Evolutionary conservation across 2,329 filamentous ascomycete species (phyloP).

Genomic region (Thielaviopsis populi): DNA sequence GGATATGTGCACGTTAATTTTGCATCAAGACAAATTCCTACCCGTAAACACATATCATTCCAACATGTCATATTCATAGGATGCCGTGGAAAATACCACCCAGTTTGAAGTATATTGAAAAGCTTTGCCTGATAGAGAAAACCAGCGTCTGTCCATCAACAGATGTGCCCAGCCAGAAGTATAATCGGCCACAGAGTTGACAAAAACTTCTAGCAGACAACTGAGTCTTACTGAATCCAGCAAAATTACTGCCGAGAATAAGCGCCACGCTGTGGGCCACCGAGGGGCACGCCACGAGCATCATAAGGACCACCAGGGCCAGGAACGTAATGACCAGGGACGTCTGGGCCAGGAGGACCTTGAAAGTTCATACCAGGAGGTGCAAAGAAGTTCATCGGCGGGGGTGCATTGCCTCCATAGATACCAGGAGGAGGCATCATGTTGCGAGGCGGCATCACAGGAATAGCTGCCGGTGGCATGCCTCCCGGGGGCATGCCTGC

Average conservation of each 20-base stretch:
- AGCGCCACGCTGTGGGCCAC: conserved; percentile 25
- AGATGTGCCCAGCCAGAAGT: neutral
- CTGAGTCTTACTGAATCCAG: neutral
- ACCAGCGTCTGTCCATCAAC: neutral
- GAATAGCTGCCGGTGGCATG: conserved; percentile 35
- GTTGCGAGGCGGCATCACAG: conserved; percentile 36
- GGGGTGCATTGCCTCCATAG: conserved; percentile 33
- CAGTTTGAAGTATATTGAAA: neutral
- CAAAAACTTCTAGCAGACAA: neutral
- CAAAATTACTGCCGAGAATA: conserved; percentile 26
- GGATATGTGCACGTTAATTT: neutral
- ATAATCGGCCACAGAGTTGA: neutral
- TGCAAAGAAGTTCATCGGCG: conserved; percentile 35
- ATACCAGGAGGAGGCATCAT: conserved; percentile 45
- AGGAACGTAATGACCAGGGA: conserved; percentile 15
- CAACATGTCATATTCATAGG: neutral
- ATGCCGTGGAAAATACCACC: neutral
- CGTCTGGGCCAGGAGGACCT: conserved; percentile 34
- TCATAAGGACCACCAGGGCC: conserved; percentile 34
- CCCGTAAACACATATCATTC: neutral
- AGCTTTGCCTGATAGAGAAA: neutral
- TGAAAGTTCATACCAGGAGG: conserved; percentile 35
- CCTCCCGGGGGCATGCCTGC: conserved; percentile 23
- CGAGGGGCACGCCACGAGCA: conserved; percentile 35
- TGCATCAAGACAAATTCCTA: neutral